Conservation (phyloP, 208 protist genomes). For the Endotrypanum monterogeii region DNA sequence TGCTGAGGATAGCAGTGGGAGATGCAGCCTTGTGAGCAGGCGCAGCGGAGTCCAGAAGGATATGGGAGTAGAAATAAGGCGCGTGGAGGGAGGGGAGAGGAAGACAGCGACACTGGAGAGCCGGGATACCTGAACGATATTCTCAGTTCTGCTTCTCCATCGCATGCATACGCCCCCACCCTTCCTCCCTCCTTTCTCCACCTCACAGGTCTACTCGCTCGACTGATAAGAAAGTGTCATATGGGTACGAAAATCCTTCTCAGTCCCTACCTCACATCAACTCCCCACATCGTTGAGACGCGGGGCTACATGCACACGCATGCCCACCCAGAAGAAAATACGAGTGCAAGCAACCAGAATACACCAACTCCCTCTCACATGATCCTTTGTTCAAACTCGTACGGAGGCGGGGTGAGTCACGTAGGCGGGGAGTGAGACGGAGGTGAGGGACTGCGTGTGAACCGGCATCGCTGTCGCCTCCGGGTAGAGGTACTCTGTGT, state of each 20-base stretch:
- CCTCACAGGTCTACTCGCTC: not conserved
- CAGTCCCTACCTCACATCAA: not conserved
- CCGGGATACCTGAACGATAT: too few species aligned
- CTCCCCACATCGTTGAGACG: too few species aligned
- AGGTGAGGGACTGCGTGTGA: constrained; percentile 55
- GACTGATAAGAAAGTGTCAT: not conserved
- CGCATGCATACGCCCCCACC: not conserved
- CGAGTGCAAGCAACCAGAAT: not conserved
- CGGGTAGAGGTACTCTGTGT: constrained; percentile 72
- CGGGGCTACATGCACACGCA: not conserved
- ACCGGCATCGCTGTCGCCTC: constrained; percentile 31
- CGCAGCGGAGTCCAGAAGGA: too few species aligned
- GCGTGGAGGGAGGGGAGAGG: too few species aligned
- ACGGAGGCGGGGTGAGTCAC: constrained; percentile 29
- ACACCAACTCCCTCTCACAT: not conserved
- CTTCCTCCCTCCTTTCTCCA: not conserved
- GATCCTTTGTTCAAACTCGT: constrained; percentile 55
- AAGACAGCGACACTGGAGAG: too few species aligned
- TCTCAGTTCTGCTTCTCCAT: too few species aligned
- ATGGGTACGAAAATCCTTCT: not conserved
- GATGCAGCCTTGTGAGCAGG: too few species aligned
- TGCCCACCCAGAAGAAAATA: not conserved
- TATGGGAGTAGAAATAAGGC: too few species aligned
- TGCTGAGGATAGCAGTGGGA: too few species aligned
- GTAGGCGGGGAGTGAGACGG: constrained; percentile 27